Percentiles rank a stretch among this genome's conserved stretches.
Conservation (phyloP, 106 monocot species). For the Acanthochlamys bracteata region DNA sequence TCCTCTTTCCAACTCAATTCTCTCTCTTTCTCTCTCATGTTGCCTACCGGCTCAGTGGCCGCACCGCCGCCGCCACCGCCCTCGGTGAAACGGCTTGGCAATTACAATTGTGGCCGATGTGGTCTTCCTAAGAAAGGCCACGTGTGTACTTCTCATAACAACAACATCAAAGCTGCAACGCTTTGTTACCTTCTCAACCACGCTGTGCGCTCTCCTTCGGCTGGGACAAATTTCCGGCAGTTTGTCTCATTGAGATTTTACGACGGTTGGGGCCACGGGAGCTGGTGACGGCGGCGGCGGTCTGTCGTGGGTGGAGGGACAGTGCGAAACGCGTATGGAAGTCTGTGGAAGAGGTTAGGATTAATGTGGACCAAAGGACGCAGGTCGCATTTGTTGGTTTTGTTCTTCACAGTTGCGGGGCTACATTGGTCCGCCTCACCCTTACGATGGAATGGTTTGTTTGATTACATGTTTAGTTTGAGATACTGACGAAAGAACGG, state of each 20-base stretch:
- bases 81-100: constrained; percentile 58
- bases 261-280: constrained; percentile 54
- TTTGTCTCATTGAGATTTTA: constrained; percentile 26
- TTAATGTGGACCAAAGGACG: constrained; percentile 30
- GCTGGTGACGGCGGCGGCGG: constrained; percentile 66
- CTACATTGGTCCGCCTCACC: constrained; percentile 33
- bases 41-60: background rate
- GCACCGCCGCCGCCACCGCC: constrained; percentile 17
- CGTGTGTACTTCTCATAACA: constrained; percentile 35
- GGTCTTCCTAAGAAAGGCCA: constrained; percentile 96
- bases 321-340: constrained; percentile 69
- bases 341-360: constrained; percentile 66
- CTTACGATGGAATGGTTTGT: constrained; percentile 87
- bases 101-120: constrained; percentile 97
- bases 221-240: constrained; percentile 23
- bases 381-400: constrained; percentile 70
- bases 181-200: constrained; percentile 5
- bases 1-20: background rate
- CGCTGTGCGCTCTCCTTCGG: constrained; percentile 56
- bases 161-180: background rate
- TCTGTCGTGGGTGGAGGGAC: constrained; percentile 79
- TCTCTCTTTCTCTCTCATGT: background rate
- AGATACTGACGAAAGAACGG: no score
- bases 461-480: background rate
- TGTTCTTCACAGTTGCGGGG: constrained; percentile 55